A percentile compares a stretch with the other conserved stretches of the same genome.
phyloP scores from a whole-genome alignment of 495 filamentous ascomycete genomes.

The Hypoxylon fragiforme region DNA sequence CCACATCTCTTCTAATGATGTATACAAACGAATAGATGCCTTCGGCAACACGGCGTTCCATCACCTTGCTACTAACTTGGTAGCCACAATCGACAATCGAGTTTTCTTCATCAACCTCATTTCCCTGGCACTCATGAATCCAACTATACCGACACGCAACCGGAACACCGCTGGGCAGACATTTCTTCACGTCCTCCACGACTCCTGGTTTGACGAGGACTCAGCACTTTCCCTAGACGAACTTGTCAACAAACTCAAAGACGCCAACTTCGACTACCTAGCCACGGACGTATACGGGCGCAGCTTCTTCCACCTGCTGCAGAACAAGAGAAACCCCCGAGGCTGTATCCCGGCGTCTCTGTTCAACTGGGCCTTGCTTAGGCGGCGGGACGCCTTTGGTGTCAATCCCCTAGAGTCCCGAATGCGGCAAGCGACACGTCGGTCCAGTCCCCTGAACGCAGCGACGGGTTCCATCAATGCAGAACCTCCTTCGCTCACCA shows the following conservation, averaged over 20 bases:
- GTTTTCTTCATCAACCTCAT: conserved; percentile 38
- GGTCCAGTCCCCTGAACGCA: conserved; percentile 7
- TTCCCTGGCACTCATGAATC: conserved; percentile 9
- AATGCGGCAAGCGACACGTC: neutral
- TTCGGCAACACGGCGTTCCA: conserved; percentile 54
- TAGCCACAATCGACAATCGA: conserved; percentile 33
- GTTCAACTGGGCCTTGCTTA: conserved; percentile 21
- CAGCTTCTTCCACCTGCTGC: conserved; percentile 47
- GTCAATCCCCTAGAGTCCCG: conserved; percentile 23
- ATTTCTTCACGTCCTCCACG: conserved; percentile 51
- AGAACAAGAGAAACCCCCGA: conserved; percentile 16
- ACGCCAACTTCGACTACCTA: conserved; percentile 38
- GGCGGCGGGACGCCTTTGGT: conserved; percentile 46
- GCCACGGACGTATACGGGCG: conserved; percentile 50
- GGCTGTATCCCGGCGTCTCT: no score
- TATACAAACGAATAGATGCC: conserved; percentile 33
- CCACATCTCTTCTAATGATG: conserved; percentile 14
- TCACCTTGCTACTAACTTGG: conserved; percentile 44
- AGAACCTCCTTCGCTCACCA: neutral
- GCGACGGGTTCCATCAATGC: neutral
- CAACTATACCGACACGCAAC: conserved; percentile 17
- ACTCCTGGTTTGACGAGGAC: conserved; percentile 42
- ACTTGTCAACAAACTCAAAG: conserved; percentile 35
- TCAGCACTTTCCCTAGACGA: conserved; percentile 26
- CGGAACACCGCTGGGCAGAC: conserved; percentile 51